Evolutionary conservation across 2,329 filamentous ascomycete genomes (phyloP), one percentile per base, ranked within the genome.

Genomic region (Lachnellula subtilissima): DNA sequence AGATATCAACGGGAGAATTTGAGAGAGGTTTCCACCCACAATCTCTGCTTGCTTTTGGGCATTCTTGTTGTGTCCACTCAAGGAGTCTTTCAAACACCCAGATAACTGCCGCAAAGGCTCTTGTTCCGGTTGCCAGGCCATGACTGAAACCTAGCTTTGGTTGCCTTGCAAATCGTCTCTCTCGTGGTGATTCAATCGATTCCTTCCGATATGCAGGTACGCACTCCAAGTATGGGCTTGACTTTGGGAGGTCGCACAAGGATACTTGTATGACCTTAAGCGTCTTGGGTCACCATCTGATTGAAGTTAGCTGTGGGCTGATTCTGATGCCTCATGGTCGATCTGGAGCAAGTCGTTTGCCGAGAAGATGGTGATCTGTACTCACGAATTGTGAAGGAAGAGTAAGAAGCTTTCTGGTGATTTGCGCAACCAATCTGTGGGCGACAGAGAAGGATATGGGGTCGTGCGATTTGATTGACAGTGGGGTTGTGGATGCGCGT

Each of bases 101-200:
- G 91, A 88, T 64, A 99, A 84, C 81, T 97, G 92, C 79, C 82
- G 83, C 78, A 99, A 80, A 72, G 88, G 91, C 79, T 92, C 89
- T 68, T 87, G 84, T 69, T 89, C 80, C 61, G 94, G 94, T 78
- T 96, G 89, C 94, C 94, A 99, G 74, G 87, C 84, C 92, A 96
- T 97, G 71, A 52, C 63, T 42, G 53, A 56, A 58, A 60, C 53
- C 60, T 52, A 47, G 49, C 59, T 56, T 56, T 57, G 53, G 53
- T 39, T 56, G 55, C 60, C 56, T 57, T 59, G 59, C 55, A 47
- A 56, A 54, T 53, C 49, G 15, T 59, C 54, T 59, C 56, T 59
- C 52, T 51, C 55, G 48, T 54, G 51, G 54, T 55, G 25, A 50
- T 59, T 60, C 48, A 50, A 60, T 60, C 48, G 48, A 56, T 61